Evolutionary conservation across 129 eudicot genomes (phyloP).

Genomic region (Saposhnikovia divaricata): DNA sequence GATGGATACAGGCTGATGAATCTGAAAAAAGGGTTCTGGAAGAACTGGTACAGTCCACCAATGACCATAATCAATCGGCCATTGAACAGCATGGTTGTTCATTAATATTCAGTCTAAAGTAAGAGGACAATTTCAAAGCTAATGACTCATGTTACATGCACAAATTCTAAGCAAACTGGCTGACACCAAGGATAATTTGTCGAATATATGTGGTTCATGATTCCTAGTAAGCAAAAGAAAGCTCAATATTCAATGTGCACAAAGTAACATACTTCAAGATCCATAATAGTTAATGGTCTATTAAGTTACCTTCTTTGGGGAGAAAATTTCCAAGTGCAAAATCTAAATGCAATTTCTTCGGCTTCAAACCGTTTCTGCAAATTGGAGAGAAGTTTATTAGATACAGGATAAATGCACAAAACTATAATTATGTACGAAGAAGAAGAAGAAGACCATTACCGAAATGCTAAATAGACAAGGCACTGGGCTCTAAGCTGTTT

Average conservation of each 20-base stretch:
- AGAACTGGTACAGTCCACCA: not conserved
- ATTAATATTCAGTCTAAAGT: not conserved
- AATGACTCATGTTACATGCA: not conserved
- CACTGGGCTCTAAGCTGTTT: slow-evolving; percentile 99
- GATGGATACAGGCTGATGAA: not conserved
- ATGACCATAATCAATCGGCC: not conserved
- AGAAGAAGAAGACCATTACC: slow-evolving; percentile 28
- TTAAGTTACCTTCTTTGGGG: slow-evolving; percentile 62
- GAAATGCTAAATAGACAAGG: slow-evolving; percentile 88
- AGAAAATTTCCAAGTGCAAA: slow-evolving; percentile 80
- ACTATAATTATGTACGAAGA: not conserved
- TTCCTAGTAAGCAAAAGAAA: not conserved
- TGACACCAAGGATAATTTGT: not conserved
- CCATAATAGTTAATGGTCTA: not conserved
- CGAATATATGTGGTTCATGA: not conserved
- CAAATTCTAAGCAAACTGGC: not conserved
- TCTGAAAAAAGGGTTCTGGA: not conserved
- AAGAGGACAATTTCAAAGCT: not conserved
- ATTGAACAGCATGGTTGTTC: not conserved
- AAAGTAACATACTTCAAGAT: not conserved
- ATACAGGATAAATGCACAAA: not conserved
- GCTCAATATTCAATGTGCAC: not conserved
- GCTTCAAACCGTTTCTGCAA: slow-evolving; percentile 73
- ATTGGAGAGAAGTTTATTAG: not conserved
- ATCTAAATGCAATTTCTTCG: slow-evolving; percentile 87